Percentiles rank a stretch among this genome's conserved stretches.
Evolutionary conservation across 83 land plant species (phyloP).

Genomic region (Thuja plicata): DNA sequence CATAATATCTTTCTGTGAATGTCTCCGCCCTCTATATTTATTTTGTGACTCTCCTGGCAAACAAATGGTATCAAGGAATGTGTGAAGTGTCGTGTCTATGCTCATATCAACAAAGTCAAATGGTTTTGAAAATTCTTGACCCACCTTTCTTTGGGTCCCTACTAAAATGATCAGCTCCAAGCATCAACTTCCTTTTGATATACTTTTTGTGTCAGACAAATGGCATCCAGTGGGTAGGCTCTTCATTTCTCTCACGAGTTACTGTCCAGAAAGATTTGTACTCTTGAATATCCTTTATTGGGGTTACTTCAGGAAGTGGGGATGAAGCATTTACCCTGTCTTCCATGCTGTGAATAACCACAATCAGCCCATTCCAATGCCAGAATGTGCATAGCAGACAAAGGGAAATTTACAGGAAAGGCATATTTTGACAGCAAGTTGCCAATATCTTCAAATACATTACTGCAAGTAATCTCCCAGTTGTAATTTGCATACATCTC

Average conservation of each 20-base stretch:
- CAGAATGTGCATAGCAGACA: constrained; percentile 70
- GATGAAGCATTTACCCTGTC: constrained; percentile 44
- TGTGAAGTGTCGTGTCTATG: constrained; percentile 76
- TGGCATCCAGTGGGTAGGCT: constrained; percentile 66
- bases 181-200: constrained; percentile 78
- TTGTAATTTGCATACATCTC: constrained; percentile 89
- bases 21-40: constrained; percentile 92
- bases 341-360: constrained; percentile 70
- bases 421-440: constrained; percentile 82
- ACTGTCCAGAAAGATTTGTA: constrained; percentile 78
- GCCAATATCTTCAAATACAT: constrained; percentile 80
- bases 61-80: constrained; percentile 81
- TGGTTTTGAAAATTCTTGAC: constrained; percentile 72
- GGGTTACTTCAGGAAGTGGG: constrained; percentile 16
- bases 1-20: constrained; percentile 83
- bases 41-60: constrained; percentile 92
- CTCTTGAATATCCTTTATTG: constrained; percentile 37
- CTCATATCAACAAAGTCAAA: constrained; percentile 79
- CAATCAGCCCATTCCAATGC: constrained; percentile 83
- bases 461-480: constrained; percentile 70
- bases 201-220: constrained; percentile 55
- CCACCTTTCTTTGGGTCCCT: constrained; percentile 92
- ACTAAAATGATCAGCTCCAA: constrained; percentile 87
- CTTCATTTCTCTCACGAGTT: constrained; percentile 40
- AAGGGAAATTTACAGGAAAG: constrained; percentile 60